Base-by-base conservation (phyloP, 164 flowering plant species). In the Annona squamosa region DNA sequence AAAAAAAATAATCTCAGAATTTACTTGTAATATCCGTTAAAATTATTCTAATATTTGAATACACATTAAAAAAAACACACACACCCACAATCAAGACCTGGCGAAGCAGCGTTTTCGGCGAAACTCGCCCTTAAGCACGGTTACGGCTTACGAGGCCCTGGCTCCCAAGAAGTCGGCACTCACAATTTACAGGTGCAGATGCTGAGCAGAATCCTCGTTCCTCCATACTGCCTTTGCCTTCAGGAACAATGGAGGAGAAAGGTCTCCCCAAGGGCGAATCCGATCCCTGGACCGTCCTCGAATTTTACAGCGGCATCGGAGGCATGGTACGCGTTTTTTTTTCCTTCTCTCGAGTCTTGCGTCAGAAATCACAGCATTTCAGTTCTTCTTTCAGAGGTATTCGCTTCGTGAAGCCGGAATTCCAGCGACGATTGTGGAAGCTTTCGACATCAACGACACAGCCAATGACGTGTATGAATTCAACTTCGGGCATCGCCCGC, bases 291-390 rank as follows among this genome's bases (percentile, higher is more conserved):
- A 78, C 87, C 67, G 90, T 88, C 41, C 88, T 94, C 4, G 98
- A 92, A 71, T 94, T 94, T 87, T 92, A 94, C 86, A 94, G 98
- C 69, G 98, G 98, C 64, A 88, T 94, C 44, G 98, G 98, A 46
- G 98, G 97, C 79, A 87, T 92, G 97, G 97, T 93, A 74, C 65
- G 69, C 64, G 52, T 68, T 48, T 68, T n/a, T 72, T 26, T 65
- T 61, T 62, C 63, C 44, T 59, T 71, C 45, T 65, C 68, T 26
- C 44, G 46, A 26, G 17, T 52, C 26, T 67, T 5, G 59, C 48
- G 16, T 18, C 47, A 19, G 5, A 69, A n/a, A 47, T 48, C 63
- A 18, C 19, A 17, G 71, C 18, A 46, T 47, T 18, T n/a, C 37
- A 52, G 9, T 46, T 41, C 48, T 52, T 19, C 3, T 48, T 7